A percentile compares a stretch with the other conserved stretches of the same genome.
phyloP scores from a whole-genome alignment of 2,329 filamentous ascomycete genomes.

The Leptosphaerulina australis region DNA sequence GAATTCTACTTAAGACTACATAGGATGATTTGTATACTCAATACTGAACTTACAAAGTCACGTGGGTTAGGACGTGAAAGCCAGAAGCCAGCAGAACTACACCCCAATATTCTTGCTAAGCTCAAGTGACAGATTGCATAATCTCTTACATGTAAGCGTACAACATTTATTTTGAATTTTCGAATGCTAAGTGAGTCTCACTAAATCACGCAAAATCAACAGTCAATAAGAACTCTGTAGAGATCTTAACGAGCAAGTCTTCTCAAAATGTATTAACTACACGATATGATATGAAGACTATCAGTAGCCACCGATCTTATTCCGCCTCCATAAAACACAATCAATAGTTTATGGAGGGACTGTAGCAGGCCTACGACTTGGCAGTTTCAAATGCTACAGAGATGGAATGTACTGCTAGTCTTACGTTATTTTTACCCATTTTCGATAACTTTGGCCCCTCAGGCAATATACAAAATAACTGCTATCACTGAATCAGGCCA shows the following conservation, averaged over 20 bases:
- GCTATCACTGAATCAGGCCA: background rate
- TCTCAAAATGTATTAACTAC: no score
- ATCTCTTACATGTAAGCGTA: background rate
- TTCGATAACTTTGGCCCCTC: background rate
- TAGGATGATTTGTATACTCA: no score
- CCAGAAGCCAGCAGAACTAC: no score
- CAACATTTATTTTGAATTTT: background rate
- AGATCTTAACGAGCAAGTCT: constrained; percentile 1
- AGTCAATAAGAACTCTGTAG: background rate
- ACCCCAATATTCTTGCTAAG: background rate
- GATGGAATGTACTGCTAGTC: constrained; percentile 1
- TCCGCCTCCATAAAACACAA: background rate
- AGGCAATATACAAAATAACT: background rate
- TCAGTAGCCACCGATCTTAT: background rate
- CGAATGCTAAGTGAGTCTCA: background rate
- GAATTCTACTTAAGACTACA: no score
- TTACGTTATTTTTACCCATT: background rate
- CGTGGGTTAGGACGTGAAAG: no score
- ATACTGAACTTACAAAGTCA: no score
- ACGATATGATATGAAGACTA: background rate
- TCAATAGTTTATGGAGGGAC: no score
- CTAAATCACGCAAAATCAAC: background rate
- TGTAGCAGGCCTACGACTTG: background rate
- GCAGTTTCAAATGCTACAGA: background rate
- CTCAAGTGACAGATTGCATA: background rate